Base-by-base conservation (phyloP, 2,329 filamentous ascomycete genomes). In the Claviceps sorghi region DNA sequence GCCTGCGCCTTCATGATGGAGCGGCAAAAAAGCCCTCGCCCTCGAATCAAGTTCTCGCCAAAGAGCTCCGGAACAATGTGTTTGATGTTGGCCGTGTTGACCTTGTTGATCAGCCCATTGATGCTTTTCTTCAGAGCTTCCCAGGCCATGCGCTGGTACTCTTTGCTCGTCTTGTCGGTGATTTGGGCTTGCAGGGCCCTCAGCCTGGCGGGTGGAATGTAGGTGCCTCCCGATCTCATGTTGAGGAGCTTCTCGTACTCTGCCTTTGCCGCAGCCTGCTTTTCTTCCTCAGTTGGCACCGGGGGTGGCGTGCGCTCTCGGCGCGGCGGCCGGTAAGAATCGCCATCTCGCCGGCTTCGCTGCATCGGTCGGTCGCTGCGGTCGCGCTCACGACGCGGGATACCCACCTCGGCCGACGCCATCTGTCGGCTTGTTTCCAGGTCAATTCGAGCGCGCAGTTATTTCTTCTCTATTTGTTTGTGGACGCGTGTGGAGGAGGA, bases 91-190 rank as follows among this genome's bases (percentile, higher is more conserved):
- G 86, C 88, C 52, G 91, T 87, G 69, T 97, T 97, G 74, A 96
- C 86, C 74, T 98, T 98, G 78, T 98, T 98, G 77, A 98, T 95
- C 58, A 98, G 73, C 61, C 93, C 93, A 65, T 98, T 97, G 71
- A 98, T 95, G 48, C 87, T 93, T 75, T 98, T 98, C 74, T 98
- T 98, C 63, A 98, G 73, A 13, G 91, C 91, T 69, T 98, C 93
- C 93, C 93, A 98, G 9, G 90, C 89, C 88, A 98, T 95, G 61
- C 93, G 87, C 77, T 97, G 93, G 65, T 95, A 97, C 71, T 97
- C 93, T 69, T 95, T 94, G 69, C 84, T 94, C 52, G 79, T 83
- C 75, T 95, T 95, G 72, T 98, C 93, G 56, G 89, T 96, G 67
- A 98, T 95, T 69, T 95, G 89, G 51, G 90, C 88, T 72, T 98